Percentiles rank a stretch among this genome's conserved stretches.
Evolutionary conservation across 78 protist genomes (phyloP).

Genomic region (Planoprotostelium fungivorum): DNA sequence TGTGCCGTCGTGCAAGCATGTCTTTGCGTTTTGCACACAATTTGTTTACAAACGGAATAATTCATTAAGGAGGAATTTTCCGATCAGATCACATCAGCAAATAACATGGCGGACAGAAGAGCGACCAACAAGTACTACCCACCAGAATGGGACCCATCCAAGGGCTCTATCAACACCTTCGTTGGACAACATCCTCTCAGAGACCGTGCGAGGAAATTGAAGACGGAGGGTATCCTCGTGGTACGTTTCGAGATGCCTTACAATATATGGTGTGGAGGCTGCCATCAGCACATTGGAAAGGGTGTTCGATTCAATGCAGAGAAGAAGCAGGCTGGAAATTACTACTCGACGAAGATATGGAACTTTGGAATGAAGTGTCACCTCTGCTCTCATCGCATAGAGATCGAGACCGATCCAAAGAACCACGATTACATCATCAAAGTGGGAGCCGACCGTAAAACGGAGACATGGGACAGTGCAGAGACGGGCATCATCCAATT

Average conservation of each 20-base stretch:
- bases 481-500: constrained; percentile 5
- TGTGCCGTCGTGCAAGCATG: no score
- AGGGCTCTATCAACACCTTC: constrained; percentile 70
- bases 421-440: constrained; percentile 39
- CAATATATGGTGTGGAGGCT: constrained; percentile 67
- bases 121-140: constrained; percentile 78
- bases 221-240: constrained; percentile 59
- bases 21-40: no score
- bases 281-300: constrained; percentile 70
- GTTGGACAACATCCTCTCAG: constrained; percentile 66
- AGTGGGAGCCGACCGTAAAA: constrained; percentile 31
- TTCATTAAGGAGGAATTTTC: no score
- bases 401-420: constrained; percentile 79
- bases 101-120: background rate
- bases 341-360: constrained; percentile 65
- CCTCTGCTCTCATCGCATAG: constrained; percentile 44
- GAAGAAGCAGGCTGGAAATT: constrained; percentile 76
- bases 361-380: constrained; percentile 74
- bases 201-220: constrained; percentile 62
- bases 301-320: constrained; percentile 91
- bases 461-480: constrained; percentile 15
- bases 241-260: constrained; percentile 88
- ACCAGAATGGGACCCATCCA: constrained; percentile 72
- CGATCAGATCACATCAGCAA: background rate
- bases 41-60: no score